These are phyloP conservation scores for Penicillium sp. DNA, from an alignment of 2,329 filamentous ascomycete species.

Conservation along the genomic window DNA sequence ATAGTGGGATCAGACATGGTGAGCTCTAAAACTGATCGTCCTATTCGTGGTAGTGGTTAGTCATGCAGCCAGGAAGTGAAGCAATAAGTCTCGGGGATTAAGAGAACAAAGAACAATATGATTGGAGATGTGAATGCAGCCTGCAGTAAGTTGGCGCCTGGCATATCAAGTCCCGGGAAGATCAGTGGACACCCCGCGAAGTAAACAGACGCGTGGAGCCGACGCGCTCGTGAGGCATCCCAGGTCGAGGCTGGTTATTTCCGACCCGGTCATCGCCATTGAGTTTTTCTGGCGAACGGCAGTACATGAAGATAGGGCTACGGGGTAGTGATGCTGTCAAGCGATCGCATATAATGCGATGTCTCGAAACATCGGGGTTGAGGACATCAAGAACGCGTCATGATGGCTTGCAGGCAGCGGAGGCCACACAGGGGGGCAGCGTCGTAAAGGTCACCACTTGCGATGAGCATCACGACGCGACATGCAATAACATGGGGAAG, in stretches of 20 bases:
- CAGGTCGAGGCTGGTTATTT: background rate
- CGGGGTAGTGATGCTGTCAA: background rate
- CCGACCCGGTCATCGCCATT: slow-evolving; percentile 1
- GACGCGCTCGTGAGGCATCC: slow-evolving; percentile 25
- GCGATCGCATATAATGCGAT: background rate
- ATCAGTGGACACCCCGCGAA: slow-evolving; percentile 15
- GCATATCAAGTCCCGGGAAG: slow-evolving; percentile 10
- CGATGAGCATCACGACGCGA: slow-evolving; percentile 15
- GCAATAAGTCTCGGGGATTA: background rate
- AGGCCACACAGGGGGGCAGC: slow-evolving; percentile 22
- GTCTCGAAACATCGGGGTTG: background rate
- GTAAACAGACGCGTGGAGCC: slow-evolving; percentile 29
- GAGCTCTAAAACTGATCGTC: slow-evolving; percentile 4
- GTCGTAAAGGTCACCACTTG: slow-evolving; percentile 13
- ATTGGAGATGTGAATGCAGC: slow-evolving; percentile 7
- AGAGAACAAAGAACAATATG: background rate
- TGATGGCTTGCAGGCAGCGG: slow-evolving; percentile 26
- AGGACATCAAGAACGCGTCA: slow-evolving; percentile 29
- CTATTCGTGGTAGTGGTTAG: slow-evolving; percentile 19
- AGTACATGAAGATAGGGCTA: slow-evolving; percentile 1
- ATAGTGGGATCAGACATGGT: slow-evolving; percentile 42
- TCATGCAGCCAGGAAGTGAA: slow-evolving; percentile 10
- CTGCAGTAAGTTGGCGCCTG: slow-evolving; percentile 2
- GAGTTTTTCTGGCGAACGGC: background rate
- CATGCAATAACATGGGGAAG: slow-evolving; percentile 13